A percentile compares a stretch with the other conserved stretches of the same genome.
Evolutionary conservation across 129 eudicot genomes (phyloP).

Genomic region (Rutidosis leptorrhynchoides): DNA sequence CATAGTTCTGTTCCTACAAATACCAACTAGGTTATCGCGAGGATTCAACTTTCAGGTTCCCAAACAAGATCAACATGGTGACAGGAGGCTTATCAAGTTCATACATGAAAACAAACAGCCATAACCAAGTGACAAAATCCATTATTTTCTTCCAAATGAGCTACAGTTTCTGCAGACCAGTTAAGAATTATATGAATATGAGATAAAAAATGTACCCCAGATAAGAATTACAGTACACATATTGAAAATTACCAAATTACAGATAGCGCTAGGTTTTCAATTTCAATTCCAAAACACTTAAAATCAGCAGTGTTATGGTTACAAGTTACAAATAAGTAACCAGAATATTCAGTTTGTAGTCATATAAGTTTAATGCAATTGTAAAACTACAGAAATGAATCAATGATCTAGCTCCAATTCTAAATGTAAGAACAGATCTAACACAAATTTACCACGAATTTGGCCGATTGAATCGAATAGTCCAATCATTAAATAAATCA

Average conservation of each 20-base stretch:
- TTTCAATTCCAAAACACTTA: constrained; percentile 7
- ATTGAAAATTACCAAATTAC: not conserved
- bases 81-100: not conserved
- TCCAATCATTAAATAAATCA: constrained; percentile 1
- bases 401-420: not conserved
- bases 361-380: not conserved
- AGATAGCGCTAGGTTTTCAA: not conserved
- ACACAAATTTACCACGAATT: not conserved
- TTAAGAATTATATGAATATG: too few relatives aligned
- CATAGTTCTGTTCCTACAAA: not conserved
- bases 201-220: not conserved
- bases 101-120: not conserved
- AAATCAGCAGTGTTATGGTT: too few relatives aligned
- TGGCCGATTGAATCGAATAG: not conserved
- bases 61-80: not conserved
- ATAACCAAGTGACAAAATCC: not conserved
- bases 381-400: not conserved
- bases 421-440: not conserved
- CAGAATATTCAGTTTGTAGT: not conserved
- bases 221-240: not conserved
- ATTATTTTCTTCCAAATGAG: too few relatives aligned
- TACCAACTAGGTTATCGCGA: not conserved
- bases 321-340: not conserved
- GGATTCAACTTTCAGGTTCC: not conserved
- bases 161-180: not conserved